Conservation (phyloP, 306 rosid genomes). For the Dalbergia cochinchinensis region DNA sequence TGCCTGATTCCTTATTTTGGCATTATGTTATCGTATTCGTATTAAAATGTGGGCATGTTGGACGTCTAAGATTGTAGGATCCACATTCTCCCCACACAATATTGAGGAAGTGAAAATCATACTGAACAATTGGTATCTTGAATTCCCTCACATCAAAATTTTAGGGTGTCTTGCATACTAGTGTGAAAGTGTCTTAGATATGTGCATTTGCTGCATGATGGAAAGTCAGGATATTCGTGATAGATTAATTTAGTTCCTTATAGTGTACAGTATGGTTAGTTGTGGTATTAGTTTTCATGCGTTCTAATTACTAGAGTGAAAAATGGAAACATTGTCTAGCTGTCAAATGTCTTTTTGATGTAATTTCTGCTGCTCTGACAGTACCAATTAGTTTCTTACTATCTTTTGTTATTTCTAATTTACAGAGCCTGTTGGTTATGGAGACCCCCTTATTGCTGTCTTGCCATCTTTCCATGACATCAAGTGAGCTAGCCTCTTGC, state of each 20-base stretch:
- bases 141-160: slow-evolving; percentile 10
- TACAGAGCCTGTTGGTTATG: slow-evolving; percentile 94
- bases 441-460: slow-evolving; percentile 86
- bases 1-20: slow-evolving; percentile 19
- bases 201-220: slow-evolving; percentile 13
- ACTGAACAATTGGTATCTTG: not conserved
- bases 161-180: not conserved
- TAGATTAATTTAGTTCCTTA: slow-evolving; percentile 7
- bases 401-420: slow-evolving; percentile 42
- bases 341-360: not conserved
- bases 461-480: slow-evolving; percentile 90
- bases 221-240: slow-evolving; percentile 18
- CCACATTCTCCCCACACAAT: not conserved
- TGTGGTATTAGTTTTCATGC: not conserved
- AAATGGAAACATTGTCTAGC: slow-evolving; percentile 3
- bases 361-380: not conserved
- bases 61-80: slow-evolving; percentile 12
- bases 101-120: not conserved
- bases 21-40: slow-evolving; percentile 9
- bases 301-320: slow-evolving; percentile 17
- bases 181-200: slow-evolving; percentile 18
- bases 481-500: slow-evolving; percentile 55
- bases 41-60: slow-evolving; percentile 22
- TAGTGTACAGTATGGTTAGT: not conserved
- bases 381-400: slow-evolving; percentile 17